A percentile compares a stretch with the other conserved stretches of the same genome.
Evolutionary conservation across 371 early-diverging fungal species (phyloP).

Genomic region (Funneliformis caledonium): DNA sequence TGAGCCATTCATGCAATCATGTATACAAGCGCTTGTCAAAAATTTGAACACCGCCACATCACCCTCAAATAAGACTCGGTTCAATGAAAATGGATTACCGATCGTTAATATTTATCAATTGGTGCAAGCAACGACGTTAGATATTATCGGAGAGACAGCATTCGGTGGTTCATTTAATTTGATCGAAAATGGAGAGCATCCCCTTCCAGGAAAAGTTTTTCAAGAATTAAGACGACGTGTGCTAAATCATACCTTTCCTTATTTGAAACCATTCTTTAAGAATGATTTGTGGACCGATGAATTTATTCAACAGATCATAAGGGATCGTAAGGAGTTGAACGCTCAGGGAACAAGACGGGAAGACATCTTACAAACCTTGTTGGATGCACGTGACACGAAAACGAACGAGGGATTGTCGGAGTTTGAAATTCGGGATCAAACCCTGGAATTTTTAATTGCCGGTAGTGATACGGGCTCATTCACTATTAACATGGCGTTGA

Average conservation of each 20-base stretch:
- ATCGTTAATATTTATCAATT: slow-evolving; percentile 33
- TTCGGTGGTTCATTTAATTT: slow-evolving; percentile 57
- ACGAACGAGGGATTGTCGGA: slow-evolving; percentile 35
- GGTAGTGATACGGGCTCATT: slow-evolving; percentile 45
- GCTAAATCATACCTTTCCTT: slow-evolving; percentile 30
- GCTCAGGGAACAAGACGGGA: slow-evolving; percentile 31
- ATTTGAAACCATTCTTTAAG: slow-evolving; percentile 26
- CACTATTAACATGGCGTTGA: slow-evolving; percentile 42
- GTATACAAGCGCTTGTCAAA: neutral
- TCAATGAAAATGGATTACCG: slow-evolving; percentile 23
- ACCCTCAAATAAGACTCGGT: neutral
- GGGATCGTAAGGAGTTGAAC: slow-evolving; percentile 1
- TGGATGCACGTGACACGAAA: slow-evolving; percentile 40
- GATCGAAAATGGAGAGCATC: slow-evolving; percentile 50
- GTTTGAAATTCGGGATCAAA: slow-evolving; percentile 40
- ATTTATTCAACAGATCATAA: slow-evolving; percentile 10
- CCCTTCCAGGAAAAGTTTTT: slow-evolving; percentile 44
- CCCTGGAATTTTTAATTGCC: slow-evolving; percentile 41
- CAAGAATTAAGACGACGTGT: slow-evolving; percentile 26
- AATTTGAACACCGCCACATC: neutral
- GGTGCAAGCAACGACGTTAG: slow-evolving; percentile 39
- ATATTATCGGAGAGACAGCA: slow-evolving; percentile 58
- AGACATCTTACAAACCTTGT: slow-evolving; percentile 43
- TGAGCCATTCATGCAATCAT: slow-evolving; percentile 38
- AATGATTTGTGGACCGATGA: slow-evolving; percentile 24